Base-by-base conservation (phyloP, 306 rosid genomes). In the Urtica urens region DNA sequence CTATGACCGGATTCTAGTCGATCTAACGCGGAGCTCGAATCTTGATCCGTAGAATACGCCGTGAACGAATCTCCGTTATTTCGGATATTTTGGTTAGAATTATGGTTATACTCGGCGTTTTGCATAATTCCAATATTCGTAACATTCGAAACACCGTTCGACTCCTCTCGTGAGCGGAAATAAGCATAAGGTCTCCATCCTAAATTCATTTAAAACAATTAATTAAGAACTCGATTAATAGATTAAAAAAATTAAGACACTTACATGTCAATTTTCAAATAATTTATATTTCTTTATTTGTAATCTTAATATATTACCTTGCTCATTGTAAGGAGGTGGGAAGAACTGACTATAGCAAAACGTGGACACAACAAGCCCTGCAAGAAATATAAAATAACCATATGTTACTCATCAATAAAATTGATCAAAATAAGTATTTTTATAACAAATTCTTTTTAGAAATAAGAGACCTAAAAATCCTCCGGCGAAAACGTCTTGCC, bases 101-200 rank as follows among this genome's bases (percentile, higher is more conserved):
- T 60, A 10, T 52, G 64, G 11, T 53, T 63, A 25, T 19, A 51
- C 49, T 38, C 79, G 52, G 31, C 35, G 10, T 55, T 39, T 57
- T 57, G 74, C 58, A 51, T 29, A 59, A 16, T 44, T 8, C 30
- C 47, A 20, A 69, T 37, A 29, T 65, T 63, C 6, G 5, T 3
- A 15, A 33, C 9, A 57, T 55, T 65, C 20, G 65, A 0, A 42
- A 35, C 64, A 38, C 41, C 16, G 38, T 64, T 64, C 3, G 65
- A 14, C 65, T 81, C 90, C 55, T 84, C 87, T 62, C 65, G 14
- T 0, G 90, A 86, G 49, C 1, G 21, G 65, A 90, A 90, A 60
- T 90, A 90, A 52, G 97, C 95, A 19, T 90, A 81, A 35, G 97
- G 75, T 23, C 95, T 82, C 97, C 97, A 90, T 51, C 97, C 97